phyloP scores from a whole-genome alignment of 2,329 filamentous ascomycete genomes.

The Colletotrichum zoysiae region DNA sequence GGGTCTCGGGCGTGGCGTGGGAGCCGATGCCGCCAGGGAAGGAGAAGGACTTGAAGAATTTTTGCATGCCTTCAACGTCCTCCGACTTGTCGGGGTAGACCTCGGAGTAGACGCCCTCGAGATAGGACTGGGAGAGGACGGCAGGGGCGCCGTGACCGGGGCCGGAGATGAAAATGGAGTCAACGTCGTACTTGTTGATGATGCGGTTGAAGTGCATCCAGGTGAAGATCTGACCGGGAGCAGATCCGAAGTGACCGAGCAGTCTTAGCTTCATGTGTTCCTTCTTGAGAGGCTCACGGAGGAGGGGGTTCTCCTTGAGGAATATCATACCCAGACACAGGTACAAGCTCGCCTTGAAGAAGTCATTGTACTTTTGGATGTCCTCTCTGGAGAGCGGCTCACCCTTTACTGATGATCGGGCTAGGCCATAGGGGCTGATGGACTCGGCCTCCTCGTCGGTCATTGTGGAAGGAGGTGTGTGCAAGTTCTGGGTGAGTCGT shows the following conservation, averaged over 20 bases:
- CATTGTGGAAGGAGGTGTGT: slow-evolving; percentile 26
- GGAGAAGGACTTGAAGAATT: slow-evolving; percentile 86
- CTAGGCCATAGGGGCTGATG: slow-evolving; percentile 74
- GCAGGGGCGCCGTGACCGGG: slow-evolving; percentile 84
- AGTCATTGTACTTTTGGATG: slow-evolving; percentile 76
- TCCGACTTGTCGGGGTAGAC: slow-evolving; percentile 81
- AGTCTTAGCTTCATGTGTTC: slow-evolving; percentile 81
- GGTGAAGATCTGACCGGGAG: slow-evolving; percentile 84
- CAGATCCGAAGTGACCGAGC: slow-evolving; percentile 83
- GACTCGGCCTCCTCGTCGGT: slow-evolving; percentile 59
- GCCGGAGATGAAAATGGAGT: slow-evolving; percentile 80
- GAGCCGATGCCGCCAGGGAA: slow-evolving; percentile 84
- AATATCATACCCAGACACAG: slow-evolving; percentile 86
- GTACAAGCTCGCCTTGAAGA: slow-evolving; percentile 81
- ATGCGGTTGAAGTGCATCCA: slow-evolving; percentile 87
- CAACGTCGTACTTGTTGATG: slow-evolving; percentile 83
- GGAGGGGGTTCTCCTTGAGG: slow-evolving; percentile 78
- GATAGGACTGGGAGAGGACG: slow-evolving; percentile 80
- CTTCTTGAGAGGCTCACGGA: slow-evolving; percentile 75
- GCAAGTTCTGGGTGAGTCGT: slow-evolving; percentile 11
- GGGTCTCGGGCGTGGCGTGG: slow-evolving; percentile 83
- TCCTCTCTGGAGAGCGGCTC: slow-evolving; percentile 75
- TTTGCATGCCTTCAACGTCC: slow-evolving; percentile 75
- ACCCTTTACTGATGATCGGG: slow-evolving; percentile 73
- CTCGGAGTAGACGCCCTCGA: slow-evolving; percentile 83